Conservation (phyloP, 2,329 filamentous ascomycete species). For the Peltaster fructicola region DNA sequence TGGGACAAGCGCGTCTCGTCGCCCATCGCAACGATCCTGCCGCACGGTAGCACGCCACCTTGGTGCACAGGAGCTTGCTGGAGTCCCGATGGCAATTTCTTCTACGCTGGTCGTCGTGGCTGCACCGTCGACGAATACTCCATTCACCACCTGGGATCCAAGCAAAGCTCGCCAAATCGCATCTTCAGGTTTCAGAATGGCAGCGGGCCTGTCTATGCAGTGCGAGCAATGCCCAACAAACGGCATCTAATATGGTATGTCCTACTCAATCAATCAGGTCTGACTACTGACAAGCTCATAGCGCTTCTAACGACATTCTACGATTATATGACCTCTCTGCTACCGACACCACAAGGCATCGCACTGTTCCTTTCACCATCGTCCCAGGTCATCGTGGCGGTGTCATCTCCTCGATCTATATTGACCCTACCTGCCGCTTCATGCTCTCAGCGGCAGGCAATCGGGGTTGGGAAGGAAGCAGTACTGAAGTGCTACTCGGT, state of each 20-base stretch:
- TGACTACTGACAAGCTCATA: constrained; percentile 18
- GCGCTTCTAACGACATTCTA: constrained; percentile 83
- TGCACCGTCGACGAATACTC: constrained; percentile 88
- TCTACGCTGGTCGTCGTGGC: constrained; percentile 83
- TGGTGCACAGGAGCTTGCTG: constrained; percentile 98
- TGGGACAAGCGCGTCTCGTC: constrained; percentile 72
- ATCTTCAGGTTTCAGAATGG: constrained; percentile 77
- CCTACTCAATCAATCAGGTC: background rate
- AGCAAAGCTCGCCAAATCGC: constrained; percentile 55
- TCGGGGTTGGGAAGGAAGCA: constrained; percentile 80
- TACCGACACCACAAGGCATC: constrained; percentile 45
- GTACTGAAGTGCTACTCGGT: constrained; percentile 78
- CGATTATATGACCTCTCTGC: constrained; percentile 72
- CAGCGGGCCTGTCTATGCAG: constrained; percentile 73
- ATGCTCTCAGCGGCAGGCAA: constrained; percentile 89
- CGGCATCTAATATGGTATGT: constrained; percentile 70
- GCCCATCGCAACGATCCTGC: constrained; percentile 63
- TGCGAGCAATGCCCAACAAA: constrained; percentile 82
- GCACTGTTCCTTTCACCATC: constrained; percentile 85
- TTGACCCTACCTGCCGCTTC: constrained; percentile 75
- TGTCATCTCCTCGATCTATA: constrained; percentile 68
- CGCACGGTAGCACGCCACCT: constrained; percentile 59
- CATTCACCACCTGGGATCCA: constrained; percentile 46
- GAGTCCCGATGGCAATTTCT: constrained; percentile 87
- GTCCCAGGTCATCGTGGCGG: constrained; percentile 80